phyloP scores from a whole-genome alignment of 164 flowering plant species.

The Stephania japonica region DNA sequence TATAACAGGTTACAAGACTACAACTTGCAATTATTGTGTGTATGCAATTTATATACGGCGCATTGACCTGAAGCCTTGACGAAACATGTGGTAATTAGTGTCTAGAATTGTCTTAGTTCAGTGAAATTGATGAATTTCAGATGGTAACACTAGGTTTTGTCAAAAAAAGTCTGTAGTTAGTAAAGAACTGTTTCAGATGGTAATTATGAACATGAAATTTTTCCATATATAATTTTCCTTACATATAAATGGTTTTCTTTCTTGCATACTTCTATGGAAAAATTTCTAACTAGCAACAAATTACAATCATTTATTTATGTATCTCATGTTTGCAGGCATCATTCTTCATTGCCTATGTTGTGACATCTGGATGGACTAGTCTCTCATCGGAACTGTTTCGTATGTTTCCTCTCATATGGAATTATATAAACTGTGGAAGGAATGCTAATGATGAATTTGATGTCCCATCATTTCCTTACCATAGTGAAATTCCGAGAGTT shows the following conservation, averaged over 20 bases:
- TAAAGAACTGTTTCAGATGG: too few species aligned
- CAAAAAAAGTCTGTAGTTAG: too few species aligned
- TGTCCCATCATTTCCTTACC: constrained; percentile 58
- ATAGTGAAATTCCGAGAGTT: constrained; percentile 58
- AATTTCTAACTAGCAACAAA: background rate
- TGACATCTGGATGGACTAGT: constrained; percentile 92
- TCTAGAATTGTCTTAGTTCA: too few species aligned
- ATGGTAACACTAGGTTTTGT: too few species aligned
- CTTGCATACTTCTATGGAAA: background rate
- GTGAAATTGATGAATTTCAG: too few species aligned
- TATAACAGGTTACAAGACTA: too few species aligned
- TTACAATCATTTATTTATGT: too few species aligned
- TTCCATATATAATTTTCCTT: background rate
- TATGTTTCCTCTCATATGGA: constrained; percentile 36
- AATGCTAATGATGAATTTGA: constrained; percentile 35
- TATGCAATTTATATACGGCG: too few species aligned
- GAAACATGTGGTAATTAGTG: too few species aligned
- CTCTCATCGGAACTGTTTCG: constrained; percentile 63
- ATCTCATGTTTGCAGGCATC: constrained; percentile 53
- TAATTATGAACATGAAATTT: too few species aligned
- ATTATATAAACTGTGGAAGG: constrained; percentile 28
- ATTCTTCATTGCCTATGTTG: constrained; percentile 84
- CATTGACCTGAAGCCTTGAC: too few species aligned
- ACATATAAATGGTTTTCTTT: background rate
- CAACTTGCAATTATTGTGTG: too few species aligned